Percentiles rank a stretch among this genome's conserved stretches.
These are phyloP conservation scores for Macrolepiota dolichaula DNA, from an alignment of 768 basidiomycete species.

Conservation along the genomic window DNA sequence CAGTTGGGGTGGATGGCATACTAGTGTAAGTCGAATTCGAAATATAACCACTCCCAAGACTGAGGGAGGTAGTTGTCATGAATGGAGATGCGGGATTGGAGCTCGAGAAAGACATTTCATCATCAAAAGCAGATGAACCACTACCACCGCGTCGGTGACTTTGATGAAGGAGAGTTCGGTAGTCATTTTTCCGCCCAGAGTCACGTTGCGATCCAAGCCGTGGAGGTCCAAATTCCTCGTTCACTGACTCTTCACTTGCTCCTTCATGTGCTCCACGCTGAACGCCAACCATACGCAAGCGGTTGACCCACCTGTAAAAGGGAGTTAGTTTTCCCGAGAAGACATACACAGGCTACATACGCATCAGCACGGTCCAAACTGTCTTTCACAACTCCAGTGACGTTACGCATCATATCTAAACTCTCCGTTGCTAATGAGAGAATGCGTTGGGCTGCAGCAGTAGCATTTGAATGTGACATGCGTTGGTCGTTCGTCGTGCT, in stretches of 20 bases:
- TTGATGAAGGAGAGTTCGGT: constrained; percentile 5
- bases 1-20: constrained; percentile 32
- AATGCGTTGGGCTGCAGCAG: constrained; percentile 76
- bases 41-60: background rate
- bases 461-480: constrained; percentile 51
- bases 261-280: constrained; percentile 44
- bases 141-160: constrained; percentile 16
- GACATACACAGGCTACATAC: constrained; percentile 37
- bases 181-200: background rate
- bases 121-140: constrained; percentile 19
- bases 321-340: constrained; percentile 4
- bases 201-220: background rate
- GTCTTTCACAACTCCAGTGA: constrained; percentile 85
- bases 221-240: background rate
- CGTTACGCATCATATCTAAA: constrained; percentile 87
- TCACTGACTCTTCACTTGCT: constrained; percentile 15
- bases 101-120: constrained; percentile 23
- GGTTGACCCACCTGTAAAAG: constrained; percentile 71
- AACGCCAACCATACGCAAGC: constrained; percentile 73
- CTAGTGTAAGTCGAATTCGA: constrained; percentile 17
- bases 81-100: constrained; percentile 22
- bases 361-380: constrained; percentile 85
- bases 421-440: constrained; percentile 87
- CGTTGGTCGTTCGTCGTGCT: background rate
- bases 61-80: constrained; percentile 19